phyloP scores from a whole-genome alignment of 2,329 filamentous ascomycete species.

The Neonectria ditissima region DNA sequence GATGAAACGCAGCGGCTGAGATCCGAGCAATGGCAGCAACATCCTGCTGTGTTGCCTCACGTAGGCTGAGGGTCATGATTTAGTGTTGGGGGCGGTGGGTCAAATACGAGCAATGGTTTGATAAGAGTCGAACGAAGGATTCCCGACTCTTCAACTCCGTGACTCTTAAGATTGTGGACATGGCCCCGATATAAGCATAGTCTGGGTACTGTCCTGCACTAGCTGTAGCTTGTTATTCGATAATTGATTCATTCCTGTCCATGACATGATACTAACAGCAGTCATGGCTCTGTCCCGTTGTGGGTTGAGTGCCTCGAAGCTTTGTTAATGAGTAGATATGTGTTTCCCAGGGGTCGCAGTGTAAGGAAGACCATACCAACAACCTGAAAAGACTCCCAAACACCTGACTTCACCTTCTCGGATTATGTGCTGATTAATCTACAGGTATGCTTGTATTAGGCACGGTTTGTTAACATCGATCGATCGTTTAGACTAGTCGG shows the following conservation, averaged over 20 bases:
- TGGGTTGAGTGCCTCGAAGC: too few relatives aligned
- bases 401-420: too few relatives aligned
- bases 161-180: background rate
- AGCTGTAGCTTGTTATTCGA: background rate
- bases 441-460: too few relatives aligned
- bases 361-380: too few relatives aligned
- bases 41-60: constrained; percentile 7
- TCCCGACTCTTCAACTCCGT: background rate
- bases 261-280: background rate
- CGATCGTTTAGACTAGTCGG: too few relatives aligned
- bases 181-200: background rate
- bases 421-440: too few relatives aligned
- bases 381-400: too few relatives aligned
- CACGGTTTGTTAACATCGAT: too few relatives aligned
- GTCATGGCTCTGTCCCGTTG: too few relatives aligned
- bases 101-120: background rate
- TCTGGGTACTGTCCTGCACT: background rate
- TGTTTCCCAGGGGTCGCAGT: too few relatives aligned
- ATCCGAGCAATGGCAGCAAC: constrained; percentile 16
- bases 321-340: too few relatives aligned
- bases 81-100: background rate
- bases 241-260: background rate
- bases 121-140: background rate
- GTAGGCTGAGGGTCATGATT: constrained; percentile 5
- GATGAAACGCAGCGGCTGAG: constrained; percentile 18